Conservation (phyloP, 805 yeast genomes). For the Yamadazyma sp. region DNA sequence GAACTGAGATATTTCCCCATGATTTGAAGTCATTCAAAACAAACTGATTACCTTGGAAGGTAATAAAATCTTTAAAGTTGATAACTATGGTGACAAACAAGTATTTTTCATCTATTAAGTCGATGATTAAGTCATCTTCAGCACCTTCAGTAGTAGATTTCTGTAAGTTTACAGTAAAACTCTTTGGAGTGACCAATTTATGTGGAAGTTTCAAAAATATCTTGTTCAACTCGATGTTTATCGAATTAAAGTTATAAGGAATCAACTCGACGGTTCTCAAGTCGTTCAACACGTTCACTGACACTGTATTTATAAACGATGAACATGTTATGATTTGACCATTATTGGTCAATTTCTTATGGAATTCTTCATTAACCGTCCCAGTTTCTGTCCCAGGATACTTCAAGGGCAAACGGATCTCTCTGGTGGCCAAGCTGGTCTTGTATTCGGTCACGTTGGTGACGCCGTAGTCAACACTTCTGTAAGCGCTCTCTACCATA, state of each 20-base stretch:
- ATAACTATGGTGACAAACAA: slow-evolving; percentile 50
- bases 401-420: slow-evolving; percentile 13
- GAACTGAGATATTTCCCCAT: slow-evolving; percentile 70
- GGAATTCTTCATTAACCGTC: slow-evolving; percentile 23
- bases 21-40: slow-evolving; percentile 33
- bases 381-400: slow-evolving; percentile 1
- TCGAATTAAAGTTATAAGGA: slow-evolving; percentile 36
- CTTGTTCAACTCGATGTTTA: slow-evolving; percentile 32
- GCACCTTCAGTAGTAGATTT: slow-evolving; percentile 2
- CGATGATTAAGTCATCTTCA: slow-evolving; percentile 39
- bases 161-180: slow-evolving; percentile 14
- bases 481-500: background rate
- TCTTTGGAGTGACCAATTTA: slow-evolving; percentile 15
- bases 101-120: slow-evolving; percentile 51
- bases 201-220: slow-evolving; percentile 28
- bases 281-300: slow-evolving; percentile 31
- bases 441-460: slow-evolving; percentile 10
- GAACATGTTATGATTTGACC: slow-evolving; percentile 22
- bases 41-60: slow-evolving; percentile 17
- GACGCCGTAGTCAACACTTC: slow-evolving; percentile 4
- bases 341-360: slow-evolving; percentile 13
- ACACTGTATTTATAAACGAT: slow-evolving; percentile 24
- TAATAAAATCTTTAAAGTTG: slow-evolving; percentile 41
- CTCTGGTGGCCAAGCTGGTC: slow-evolving; percentile 5
- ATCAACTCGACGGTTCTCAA: slow-evolving; percentile 29